Conservation (phyloP, 495 filamentous ascomycete species). For the Lichenothelia convexa region DNA sequence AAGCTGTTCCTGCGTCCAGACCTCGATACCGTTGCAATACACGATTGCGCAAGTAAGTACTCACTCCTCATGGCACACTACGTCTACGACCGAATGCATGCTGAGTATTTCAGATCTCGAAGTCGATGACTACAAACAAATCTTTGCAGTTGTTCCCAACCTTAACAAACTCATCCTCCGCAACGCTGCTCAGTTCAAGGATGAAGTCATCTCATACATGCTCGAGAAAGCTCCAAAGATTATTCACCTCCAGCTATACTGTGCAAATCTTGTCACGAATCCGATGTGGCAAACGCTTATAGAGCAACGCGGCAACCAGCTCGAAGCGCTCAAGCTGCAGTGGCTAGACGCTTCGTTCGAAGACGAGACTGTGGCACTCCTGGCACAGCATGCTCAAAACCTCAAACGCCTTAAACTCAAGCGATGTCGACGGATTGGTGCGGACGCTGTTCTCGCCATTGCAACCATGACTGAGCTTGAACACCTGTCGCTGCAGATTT, state of each 20-base stretch:
- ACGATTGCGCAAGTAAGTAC: slow-evolving; percentile 52
- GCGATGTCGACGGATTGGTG: slow-evolving; percentile 33
- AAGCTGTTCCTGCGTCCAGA: slow-evolving; percentile 60
- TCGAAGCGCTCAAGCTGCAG: slow-evolving; percentile 49
- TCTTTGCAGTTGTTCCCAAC: slow-evolving; percentile 55
- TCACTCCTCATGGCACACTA: background rate
- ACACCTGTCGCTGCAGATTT: slow-evolving; percentile 53
- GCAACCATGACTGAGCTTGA: slow-evolving; percentile 37
- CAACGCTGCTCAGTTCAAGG: slow-evolving; percentile 77
- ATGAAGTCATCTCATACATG: slow-evolving; percentile 61
- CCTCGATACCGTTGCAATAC: slow-evolving; percentile 47
- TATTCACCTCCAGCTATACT: slow-evolving; percentile 45
- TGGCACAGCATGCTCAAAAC: slow-evolving; percentile 40
- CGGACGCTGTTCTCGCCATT: slow-evolving; percentile 32
- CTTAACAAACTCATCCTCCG: slow-evolving; percentile 51
- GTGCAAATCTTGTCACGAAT: slow-evolving; percentile 62
- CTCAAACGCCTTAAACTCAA: slow-evolving; percentile 58
- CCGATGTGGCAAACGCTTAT: slow-evolving; percentile 51
- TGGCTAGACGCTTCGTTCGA: slow-evolving; percentile 56
- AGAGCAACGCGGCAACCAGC: slow-evolving; percentile 34
- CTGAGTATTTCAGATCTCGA: slow-evolving; percentile 33
- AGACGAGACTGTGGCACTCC: slow-evolving; percentile 37
- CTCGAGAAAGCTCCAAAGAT: slow-evolving; percentile 46
- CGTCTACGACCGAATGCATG: slow-evolving; percentile 7
- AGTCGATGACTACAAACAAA: slow-evolving; percentile 55